phyloP scores from a whole-genome alignment of 2,329 filamentous ascomycete species.

The Venturia asperata region DNA sequence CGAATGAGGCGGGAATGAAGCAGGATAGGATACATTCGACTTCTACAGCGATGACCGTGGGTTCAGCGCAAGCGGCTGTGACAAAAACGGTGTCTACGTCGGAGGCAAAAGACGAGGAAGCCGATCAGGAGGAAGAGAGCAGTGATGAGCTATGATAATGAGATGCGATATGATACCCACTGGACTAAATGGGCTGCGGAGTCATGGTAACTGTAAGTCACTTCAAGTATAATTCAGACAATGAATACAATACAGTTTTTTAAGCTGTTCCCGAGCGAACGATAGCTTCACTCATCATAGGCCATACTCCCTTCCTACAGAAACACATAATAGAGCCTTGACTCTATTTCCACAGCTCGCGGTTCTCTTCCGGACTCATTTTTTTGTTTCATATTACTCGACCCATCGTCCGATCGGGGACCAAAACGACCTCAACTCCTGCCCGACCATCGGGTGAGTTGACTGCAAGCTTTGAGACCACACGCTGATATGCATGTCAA shows the following conservation, averaged over 20 bases:
- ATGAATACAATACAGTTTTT: not conserved
- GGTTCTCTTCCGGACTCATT: too few relatives aligned
- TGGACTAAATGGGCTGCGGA: not conserved
- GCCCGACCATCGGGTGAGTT: too few relatives aligned
- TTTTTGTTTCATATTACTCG: too few relatives aligned
- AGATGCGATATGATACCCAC: slow-evolving; percentile 2
- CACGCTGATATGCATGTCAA: too few relatives aligned
- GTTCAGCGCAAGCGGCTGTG: not conserved
- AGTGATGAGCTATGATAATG: slow-evolving; percentile 16
- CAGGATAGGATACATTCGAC: not conserved
- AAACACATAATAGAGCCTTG: too few relatives aligned
- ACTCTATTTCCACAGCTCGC: too few relatives aligned
- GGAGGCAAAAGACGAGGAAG: not conserved
- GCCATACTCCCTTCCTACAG: too few relatives aligned
- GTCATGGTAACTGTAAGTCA: not conserved
- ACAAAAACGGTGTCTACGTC: not conserved
- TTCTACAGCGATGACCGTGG: not conserved
- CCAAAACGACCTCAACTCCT: too few relatives aligned
- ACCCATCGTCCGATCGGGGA: too few relatives aligned
- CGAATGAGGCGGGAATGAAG: slow-evolving; percentile 1
- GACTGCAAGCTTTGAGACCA: too few relatives aligned
- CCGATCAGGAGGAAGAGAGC: not conserved
- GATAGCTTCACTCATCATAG: not conserved
- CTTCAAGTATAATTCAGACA: not conserved
- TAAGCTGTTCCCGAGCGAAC: not conserved